These are phyloP conservation scores for Aspergillus conjunctus DNA, from an alignment of 495 filamentous ascomycete species.

Conservation along the genomic window DNA sequence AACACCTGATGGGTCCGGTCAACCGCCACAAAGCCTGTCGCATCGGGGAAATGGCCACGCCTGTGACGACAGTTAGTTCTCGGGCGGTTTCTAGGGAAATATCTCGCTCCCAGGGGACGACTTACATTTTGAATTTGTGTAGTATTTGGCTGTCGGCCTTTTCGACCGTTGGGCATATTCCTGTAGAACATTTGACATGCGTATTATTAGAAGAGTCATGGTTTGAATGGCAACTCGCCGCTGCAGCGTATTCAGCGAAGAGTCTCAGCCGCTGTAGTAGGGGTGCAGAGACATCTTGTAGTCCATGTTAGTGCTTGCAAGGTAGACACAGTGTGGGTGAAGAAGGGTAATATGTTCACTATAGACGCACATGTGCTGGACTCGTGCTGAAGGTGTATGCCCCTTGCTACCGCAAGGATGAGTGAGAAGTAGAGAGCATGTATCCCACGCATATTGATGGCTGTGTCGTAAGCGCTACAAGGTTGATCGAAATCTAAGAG, in stretches of 20 bases:
- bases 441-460: background rate
- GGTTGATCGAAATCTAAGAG: background rate
- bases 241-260: conserved; percentile 65
- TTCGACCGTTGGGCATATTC: conserved; percentile 59
- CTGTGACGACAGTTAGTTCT: conserved; percentile 35
- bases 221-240: conserved; percentile 62
- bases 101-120: background rate
- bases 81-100: background rate
- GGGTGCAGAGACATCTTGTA: conserved; percentile 15
- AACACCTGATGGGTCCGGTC: conserved; percentile 61
- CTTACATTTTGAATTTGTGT: conserved; percentile 58
- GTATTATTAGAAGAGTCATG: conserved; percentile 38
- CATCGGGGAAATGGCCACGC: conserved; percentile 53
- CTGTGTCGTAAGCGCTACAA: background rate
- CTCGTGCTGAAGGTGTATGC: background rate
- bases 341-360: background rate
- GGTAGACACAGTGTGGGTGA: background rate
- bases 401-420: background rate
- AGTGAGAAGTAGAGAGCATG: background rate
- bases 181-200: conserved; percentile 52
- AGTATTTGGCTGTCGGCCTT: conserved; percentile 52
- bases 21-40: conserved; percentile 62
- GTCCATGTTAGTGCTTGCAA: background rate
- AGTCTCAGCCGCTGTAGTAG: conserved; percentile 49
- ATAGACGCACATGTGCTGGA: background rate